phyloP scores from a whole-genome alignment of 495 filamentous ascomycete species.

The Wilcoxina mikolae region DNA sequence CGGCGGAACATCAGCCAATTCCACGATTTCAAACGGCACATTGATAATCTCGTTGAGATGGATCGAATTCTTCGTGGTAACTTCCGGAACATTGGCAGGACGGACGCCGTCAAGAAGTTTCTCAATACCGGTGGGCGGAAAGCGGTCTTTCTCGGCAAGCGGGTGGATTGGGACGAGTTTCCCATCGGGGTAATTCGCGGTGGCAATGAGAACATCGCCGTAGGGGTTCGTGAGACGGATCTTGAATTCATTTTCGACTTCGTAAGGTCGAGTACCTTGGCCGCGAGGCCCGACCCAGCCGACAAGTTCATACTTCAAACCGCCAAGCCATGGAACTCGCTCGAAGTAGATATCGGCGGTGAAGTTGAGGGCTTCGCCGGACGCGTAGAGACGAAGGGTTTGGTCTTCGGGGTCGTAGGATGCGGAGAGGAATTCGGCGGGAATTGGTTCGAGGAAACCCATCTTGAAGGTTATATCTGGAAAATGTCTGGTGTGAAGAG shows the following conservation, averaged over 20 bases:
- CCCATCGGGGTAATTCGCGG: not conserved
- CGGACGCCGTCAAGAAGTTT: too few species aligned
- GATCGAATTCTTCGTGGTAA: too few species aligned
- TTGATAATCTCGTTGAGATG: too few species aligned
- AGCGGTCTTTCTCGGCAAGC: too few species aligned
- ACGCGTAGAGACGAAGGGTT: not conserved
- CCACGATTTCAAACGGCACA: too few species aligned
- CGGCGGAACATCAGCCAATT: too few species aligned
- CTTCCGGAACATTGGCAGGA: too few species aligned
- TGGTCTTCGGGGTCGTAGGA: constrained; percentile 4
- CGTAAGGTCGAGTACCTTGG: not conserved
- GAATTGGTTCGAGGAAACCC: not conserved
- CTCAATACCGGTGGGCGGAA: too few species aligned
- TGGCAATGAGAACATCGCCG: not conserved
- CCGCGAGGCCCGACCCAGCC: not conserved
- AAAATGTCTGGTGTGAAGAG: too few species aligned
- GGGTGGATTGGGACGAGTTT: not conserved
- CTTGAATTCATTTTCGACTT: not conserved
- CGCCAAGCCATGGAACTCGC: not conserved
- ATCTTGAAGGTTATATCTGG: too few species aligned
- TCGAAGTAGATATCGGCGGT: not conserved
- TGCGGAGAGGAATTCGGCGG: not conserved
- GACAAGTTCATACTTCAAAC: not conserved
- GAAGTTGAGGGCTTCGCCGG: not conserved
- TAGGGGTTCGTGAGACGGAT: not conserved